phyloP scores from a whole-genome alignment of 2,329 filamentous ascomycete genomes.

The Epichloe amarillans region DNA sequence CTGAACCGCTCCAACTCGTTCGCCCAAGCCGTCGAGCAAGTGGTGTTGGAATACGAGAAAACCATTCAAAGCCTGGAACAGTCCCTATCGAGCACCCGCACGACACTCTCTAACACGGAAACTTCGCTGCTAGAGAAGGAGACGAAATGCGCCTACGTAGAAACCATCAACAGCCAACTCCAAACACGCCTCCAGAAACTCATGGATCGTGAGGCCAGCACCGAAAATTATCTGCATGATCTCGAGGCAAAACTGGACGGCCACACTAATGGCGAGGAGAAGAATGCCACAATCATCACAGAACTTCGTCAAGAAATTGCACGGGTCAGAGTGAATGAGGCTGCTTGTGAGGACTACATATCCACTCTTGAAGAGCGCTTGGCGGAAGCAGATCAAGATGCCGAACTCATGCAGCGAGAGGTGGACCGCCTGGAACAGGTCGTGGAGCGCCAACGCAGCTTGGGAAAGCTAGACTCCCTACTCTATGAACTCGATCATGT shows the following conservation, averaged over 20 bases:
- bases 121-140: slow-evolving; percentile 83
- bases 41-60: slow-evolving; percentile 96
- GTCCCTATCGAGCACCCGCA: slow-evolving; percentile 76
- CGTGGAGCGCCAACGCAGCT: slow-evolving; percentile 83
- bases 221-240: slow-evolving; percentile 85
- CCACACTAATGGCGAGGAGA: slow-evolving; percentile 83
- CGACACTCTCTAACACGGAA: slow-evolving; percentile 72
- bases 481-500: slow-evolving; percentile 80
- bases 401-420: slow-evolving; percentile 93
- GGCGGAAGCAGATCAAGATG: slow-evolving; percentile 89
- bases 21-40: slow-evolving; percentile 87
- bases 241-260: slow-evolving; percentile 83
- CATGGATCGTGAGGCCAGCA: slow-evolving; percentile 80
- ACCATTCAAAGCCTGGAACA: slow-evolving; percentile 90
- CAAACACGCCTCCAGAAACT: slow-evolving; percentile 85
- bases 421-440: slow-evolving; percentile 90
- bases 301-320: slow-evolving; percentile 87
- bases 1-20: slow-evolving; percentile 93
- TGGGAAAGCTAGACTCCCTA: slow-evolving; percentile 89
- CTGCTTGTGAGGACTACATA: slow-evolving; percentile 88
- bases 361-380: slow-evolving; percentile 90
- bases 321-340: slow-evolving; percentile 78
- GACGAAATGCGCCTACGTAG: slow-evolving; percentile 82
- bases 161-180: slow-evolving; percentile 83
- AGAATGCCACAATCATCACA: slow-evolving; percentile 70